These are phyloP conservation scores for Globisporangium solare DNA, from an alignment of 352 stramenopile genomes.

Conservation along the genomic window DNA sequence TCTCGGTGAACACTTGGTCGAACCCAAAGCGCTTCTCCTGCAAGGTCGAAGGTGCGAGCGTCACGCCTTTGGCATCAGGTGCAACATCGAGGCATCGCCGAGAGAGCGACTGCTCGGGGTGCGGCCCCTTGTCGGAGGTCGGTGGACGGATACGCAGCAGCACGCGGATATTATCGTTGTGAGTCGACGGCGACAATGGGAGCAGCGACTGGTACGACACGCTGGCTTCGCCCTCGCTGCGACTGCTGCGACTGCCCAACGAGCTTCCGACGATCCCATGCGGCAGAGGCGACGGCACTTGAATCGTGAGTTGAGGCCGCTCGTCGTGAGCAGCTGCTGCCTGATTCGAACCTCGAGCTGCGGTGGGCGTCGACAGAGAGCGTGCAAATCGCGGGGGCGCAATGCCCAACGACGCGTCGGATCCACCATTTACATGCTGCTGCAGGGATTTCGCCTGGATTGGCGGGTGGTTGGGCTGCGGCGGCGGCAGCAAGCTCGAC, in stretches of 20 bases:
- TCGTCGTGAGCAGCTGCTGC: neutral
- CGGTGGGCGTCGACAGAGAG: slow-evolving; percentile 15
- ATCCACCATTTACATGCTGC: neutral
- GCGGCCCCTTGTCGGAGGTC: slow-evolving; percentile 22
- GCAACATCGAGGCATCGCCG: slow-evolving; percentile 56
- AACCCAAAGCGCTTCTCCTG: slow-evolving; percentile 86
- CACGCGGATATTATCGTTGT: slow-evolving; percentile 66
- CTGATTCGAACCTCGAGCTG: slow-evolving; percentile 7
- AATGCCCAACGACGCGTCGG: slow-evolving; percentile 2
- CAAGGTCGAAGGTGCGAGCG: slow-evolving; percentile 42
- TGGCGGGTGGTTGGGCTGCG: slow-evolving; percentile 1
- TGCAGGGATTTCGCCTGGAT: slow-evolving; percentile 1
- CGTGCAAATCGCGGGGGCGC: slow-evolving; percentile 13
- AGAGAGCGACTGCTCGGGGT: slow-evolving; percentile 10
- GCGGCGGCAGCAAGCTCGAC: slow-evolving; percentile 2
- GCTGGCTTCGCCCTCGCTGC: slow-evolving; percentile 14
- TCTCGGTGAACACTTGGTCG: slow-evolving; percentile 72
- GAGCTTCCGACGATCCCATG: slow-evolving; percentile 3
- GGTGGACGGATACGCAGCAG: slow-evolving; percentile 59
- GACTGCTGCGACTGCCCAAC: neutral
- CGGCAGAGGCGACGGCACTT: slow-evolving; percentile 10
- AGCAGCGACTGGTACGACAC: slow-evolving; percentile 16
- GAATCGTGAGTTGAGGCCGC: slow-evolving; percentile 16
- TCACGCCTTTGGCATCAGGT: slow-evolving; percentile 53
- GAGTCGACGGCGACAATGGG: slow-evolving; percentile 8